phyloP scores from a whole-genome alignment of 257 asterid species.

The Jacaranda mimosifolia region DNA sequence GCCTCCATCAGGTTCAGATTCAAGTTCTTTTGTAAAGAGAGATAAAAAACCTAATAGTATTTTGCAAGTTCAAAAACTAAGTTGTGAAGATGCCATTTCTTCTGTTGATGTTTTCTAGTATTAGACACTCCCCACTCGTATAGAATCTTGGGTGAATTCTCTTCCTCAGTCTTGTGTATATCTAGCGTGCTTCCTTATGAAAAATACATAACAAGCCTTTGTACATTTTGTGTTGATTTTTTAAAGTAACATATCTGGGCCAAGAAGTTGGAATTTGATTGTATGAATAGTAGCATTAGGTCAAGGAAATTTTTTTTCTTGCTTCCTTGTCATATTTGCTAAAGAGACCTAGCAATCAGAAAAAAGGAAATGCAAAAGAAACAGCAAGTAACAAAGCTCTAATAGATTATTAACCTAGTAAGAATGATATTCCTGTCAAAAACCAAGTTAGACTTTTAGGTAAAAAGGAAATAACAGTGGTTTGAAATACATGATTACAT shows the following conservation, averaged over 20 bases:
- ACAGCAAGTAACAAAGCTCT: too few relatives aligned
- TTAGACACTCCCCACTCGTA: neutral
- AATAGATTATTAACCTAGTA: too few relatives aligned
- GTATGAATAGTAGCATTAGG: neutral
- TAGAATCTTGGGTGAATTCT: neutral
- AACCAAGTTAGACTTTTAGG: too few relatives aligned
- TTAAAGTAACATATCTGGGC: neutral
- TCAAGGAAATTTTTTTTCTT: neutral
- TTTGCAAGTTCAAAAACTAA: neutral
- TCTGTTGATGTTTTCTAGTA: neutral
- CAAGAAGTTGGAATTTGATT: neutral
- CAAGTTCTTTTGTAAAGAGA: constrained; percentile 7
- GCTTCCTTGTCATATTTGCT: neutral
- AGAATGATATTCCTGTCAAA: too few relatives aligned
- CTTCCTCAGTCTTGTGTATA: neutral
- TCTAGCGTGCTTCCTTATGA: neutral
- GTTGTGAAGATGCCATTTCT: neutral
- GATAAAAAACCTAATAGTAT: neutral
- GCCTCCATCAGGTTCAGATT: neutral
- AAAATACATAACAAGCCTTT: neutral
- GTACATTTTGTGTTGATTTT: neutral
- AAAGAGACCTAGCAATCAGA: too few relatives aligned
- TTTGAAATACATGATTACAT: too few relatives aligned
- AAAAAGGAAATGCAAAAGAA: too few relatives aligned
- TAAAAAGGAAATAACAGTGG: too few relatives aligned